Base-by-base conservation (phyloP, 345 rosid genomes). In the Arabis hirsuta region DNA sequence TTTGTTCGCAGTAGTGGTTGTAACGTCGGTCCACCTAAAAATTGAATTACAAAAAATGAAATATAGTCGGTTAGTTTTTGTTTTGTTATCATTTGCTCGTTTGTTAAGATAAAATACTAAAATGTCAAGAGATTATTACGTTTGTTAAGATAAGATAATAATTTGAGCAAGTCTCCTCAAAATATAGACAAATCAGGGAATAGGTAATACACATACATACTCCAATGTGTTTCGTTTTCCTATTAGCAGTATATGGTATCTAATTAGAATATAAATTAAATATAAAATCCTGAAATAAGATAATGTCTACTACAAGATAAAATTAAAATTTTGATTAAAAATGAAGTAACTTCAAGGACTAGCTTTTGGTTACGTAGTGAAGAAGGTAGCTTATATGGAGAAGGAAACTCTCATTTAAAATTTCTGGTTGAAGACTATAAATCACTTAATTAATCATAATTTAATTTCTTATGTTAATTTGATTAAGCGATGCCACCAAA, bases 1-100 rank as follows among this genome's bases (percentile, higher is more conserved):
- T 96, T 78, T 96, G 96, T 65, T 92, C 94, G 41, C 98, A 85
- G 71, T 96, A 96, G 81, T 86, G 87, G 81, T 77, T 86, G 87
- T 96, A 96, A 68, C 96, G 85, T 72, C 94, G 85, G 57, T 95
- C 99, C 67, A 95, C 89, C 99, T 94, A 73, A 29, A 56, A 32
- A 36, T 24, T 36, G 4, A 54, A 6, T 34, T 43, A 9, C 41
- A 2, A 19, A 20, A 69, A 27, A 9, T 0, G 3, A 20, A 7
- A 43, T 20, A 38, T 22, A 63, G 56, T 65, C 16, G 14, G 8
- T 34, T 43, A 9, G 13, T 52, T 53, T 20, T 53, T 43, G 32
- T 34, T 43, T 24, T 67, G 36, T 57, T 43, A 53, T 20, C 32
- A 62, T 62, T 55, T 43, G 19, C 5, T 22, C 24, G 29, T 32